These are phyloP conservation scores for Yamadazyma diddensiae DNA, from an alignment of 1,139 yeast species.

Conservation along the genomic window DNA sequence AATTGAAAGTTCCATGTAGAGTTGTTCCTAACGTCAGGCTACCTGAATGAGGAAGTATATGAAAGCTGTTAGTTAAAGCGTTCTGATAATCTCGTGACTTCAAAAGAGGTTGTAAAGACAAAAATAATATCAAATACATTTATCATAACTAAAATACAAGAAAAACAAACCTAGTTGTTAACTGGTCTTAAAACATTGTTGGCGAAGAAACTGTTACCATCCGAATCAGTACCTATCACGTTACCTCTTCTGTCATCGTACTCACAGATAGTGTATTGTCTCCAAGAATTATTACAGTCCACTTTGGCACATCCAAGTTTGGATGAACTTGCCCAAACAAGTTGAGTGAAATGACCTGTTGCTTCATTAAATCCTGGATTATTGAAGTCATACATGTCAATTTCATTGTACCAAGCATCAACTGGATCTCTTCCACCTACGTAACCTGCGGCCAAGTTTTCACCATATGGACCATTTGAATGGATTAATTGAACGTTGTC, in stretches of 20 bases:
- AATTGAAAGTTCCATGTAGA: too few relatives aligned
- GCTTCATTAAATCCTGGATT: constrained; percentile 43
- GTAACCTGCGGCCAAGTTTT: constrained; percentile 57
- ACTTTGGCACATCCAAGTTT: constrained; percentile 63
- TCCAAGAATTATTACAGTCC: constrained; percentile 47
- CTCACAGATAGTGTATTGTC: constrained; percentile 67
- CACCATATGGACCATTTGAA: constrained; percentile 55
- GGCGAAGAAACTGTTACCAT: constrained; percentile 41
- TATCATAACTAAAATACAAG: constrained; percentile 5
- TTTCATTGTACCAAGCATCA: constrained; percentile 68
- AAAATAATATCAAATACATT: background rate
- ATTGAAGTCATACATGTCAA: constrained; percentile 44
- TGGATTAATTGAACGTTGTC: constrained; percentile 52
- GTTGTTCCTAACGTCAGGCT: too few relatives aligned
- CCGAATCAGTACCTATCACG: constrained; percentile 34
- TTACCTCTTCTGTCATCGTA: constrained; percentile 61
- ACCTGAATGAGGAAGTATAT: too few relatives aligned
- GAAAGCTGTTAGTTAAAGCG: too few relatives aligned
- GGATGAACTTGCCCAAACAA: constrained; percentile 60
- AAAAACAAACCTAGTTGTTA: constrained; percentile 8
- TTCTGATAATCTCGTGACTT: too few relatives aligned
- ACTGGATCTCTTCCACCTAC: constrained; percentile 48
- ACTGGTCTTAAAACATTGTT: constrained; percentile 48
- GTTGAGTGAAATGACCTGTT: constrained; percentile 67
- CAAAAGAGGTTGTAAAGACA: background rate